Evolutionary conservation across 2,329 filamentous ascomycete species (phyloP).

Genomic region (Hymenoscyphus albidus): DNA sequence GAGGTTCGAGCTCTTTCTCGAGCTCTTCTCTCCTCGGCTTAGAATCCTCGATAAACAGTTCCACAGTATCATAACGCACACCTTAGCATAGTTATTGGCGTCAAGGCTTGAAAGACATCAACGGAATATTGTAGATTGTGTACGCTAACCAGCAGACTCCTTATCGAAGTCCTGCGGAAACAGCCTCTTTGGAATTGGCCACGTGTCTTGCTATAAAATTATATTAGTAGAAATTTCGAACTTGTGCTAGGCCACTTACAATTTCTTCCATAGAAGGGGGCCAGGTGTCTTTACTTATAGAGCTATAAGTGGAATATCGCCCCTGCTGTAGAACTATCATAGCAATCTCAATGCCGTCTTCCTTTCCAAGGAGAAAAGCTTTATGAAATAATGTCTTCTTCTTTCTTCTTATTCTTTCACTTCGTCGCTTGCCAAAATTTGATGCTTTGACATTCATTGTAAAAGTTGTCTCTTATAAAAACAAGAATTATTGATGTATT

Average conservation of each 20-base stretch:
- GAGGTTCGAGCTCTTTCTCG: background rate
- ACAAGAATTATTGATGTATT: background rate
- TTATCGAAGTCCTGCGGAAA: background rate
- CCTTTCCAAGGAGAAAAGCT: background rate
- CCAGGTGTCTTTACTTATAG: background rate
- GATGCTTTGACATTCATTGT: background rate
- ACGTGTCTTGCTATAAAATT: background rate
- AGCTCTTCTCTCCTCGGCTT: background rate
- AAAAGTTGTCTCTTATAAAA: background rate
- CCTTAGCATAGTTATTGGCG: background rate
- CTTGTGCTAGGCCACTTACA: background rate
- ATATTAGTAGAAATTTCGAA: constrained; percentile 3
- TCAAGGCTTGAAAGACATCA: background rate
- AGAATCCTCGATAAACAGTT: background rate
- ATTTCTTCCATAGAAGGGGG: background rate
- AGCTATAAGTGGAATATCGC: constrained; percentile 2
- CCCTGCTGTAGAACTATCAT: background rate
- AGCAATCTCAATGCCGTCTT: background rate
- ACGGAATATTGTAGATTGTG: background rate
- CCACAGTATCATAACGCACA: background rate
- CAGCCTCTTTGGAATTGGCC: background rate
- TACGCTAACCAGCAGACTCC: background rate
- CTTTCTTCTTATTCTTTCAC: constrained; percentile 4
- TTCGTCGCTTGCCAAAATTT: background rate
- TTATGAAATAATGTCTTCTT: constrained; percentile 5